Evolutionary conservation across 345 rosid genomes (phyloP).

Genomic region (Eucalyptus sp.): DNA sequence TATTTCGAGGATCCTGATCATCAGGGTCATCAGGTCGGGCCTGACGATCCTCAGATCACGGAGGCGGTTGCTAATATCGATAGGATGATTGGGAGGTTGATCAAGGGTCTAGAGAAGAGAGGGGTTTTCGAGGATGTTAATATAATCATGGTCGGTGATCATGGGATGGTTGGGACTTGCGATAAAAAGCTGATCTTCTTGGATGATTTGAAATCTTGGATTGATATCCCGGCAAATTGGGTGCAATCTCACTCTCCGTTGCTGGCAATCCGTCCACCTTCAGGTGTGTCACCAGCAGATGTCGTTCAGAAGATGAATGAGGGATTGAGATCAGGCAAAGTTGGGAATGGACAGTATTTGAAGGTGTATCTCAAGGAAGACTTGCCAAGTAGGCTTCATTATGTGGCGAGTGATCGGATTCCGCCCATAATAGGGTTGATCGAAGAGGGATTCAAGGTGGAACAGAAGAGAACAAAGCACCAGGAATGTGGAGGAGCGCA

Average conservation of each 20-base stretch:
- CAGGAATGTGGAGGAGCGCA: constrained; percentile 91
- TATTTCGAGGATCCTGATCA: constrained; percentile 98
- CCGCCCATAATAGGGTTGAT: constrained; percentile 70
- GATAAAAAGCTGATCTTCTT: constrained; percentile 63
- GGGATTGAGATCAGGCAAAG: constrained; percentile 60
- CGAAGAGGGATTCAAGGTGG: constrained; percentile 76
- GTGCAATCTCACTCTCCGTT: constrained; percentile 62
- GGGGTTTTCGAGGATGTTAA: constrained; percentile 82
- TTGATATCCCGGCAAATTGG: constrained; percentile 55
- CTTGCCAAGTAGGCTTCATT: constrained; percentile 75
- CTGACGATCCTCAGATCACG: constrained; percentile 75
- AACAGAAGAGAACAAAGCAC: constrained; percentile 32
- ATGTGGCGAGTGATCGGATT: constrained; percentile 50
- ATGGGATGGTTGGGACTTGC: constrained; percentile 95
- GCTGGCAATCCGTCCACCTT: constrained; percentile 69
- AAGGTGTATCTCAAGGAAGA: constrained; percentile 78
- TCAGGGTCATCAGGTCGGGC: constrained; percentile 90
- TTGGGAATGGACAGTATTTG: constrained; percentile 63
- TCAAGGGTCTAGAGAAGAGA: constrained; percentile 63
- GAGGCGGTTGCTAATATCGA: constrained; percentile 75
- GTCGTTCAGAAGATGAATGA: constrained; percentile 78
- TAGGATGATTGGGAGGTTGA: constrained; percentile 65
- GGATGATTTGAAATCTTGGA: constrained; percentile 74
- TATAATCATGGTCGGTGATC: constrained; percentile 88
- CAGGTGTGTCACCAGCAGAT: constrained; percentile 20